A percentile compares a stretch with the other conserved stretches of the same genome.
Evolutionary conservation across 768 basidiomycete species (phyloP).

Genomic region (Thelephora aurantiotincta): DNA sequence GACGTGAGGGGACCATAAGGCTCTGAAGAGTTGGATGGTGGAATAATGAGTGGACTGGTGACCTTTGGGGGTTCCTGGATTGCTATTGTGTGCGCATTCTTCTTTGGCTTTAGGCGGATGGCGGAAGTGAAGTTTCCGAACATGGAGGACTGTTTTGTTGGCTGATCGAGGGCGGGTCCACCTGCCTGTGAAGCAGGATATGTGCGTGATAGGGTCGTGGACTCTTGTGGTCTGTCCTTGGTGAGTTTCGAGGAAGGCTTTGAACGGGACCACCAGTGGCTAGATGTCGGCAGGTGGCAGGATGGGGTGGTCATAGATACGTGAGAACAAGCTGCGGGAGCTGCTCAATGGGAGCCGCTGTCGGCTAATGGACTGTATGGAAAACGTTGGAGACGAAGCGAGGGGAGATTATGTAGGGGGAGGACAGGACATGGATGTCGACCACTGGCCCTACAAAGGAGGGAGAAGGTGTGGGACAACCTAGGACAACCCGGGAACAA

Average conservation of each 20-base stretch:
- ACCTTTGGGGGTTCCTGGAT: conserved; percentile 32
- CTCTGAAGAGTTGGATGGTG: conserved; percentile 9
- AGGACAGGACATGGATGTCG: not conserved
- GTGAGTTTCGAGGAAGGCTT: conserved; percentile 13
- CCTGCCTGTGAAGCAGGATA: not conserved
- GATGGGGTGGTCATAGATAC: no score
- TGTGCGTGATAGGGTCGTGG: not conserved
- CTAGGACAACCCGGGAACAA: not conserved
- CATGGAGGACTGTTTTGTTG: conserved; percentile 17
- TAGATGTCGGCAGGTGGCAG: conserved; percentile 7
- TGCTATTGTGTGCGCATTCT: conserved; percentile 27
- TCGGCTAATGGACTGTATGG: no score
- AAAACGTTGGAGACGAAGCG: no score
- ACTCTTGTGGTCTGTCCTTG: not conserved
- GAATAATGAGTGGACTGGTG: conserved; percentile 9
- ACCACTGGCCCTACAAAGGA: not conserved
- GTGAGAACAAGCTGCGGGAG: no score
- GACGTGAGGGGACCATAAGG: conserved; percentile 4
- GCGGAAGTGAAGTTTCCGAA: conserved; percentile 45
- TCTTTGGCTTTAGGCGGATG: conserved; percentile 53
- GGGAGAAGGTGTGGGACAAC: not conserved
- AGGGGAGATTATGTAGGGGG: no score
- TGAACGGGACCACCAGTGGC: conserved; percentile 21
- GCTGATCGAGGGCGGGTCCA: conserved; percentile 2
- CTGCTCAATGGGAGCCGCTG: no score